Conservation (phyloP, 495 filamentous ascomycete genomes). For the Penicillium psychrofluorescens region DNA sequence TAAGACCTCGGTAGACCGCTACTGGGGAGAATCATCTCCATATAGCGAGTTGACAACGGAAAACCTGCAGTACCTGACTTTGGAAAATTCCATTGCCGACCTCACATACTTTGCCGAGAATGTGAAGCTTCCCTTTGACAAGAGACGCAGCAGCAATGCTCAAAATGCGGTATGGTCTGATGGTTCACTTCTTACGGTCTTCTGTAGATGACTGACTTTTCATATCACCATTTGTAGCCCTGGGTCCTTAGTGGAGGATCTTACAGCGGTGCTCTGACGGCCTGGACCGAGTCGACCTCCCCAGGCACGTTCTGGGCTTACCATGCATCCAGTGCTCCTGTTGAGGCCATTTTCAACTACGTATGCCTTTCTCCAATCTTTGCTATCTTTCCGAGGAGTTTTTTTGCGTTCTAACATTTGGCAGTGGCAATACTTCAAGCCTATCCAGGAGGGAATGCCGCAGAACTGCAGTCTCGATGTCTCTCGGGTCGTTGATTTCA, state of each 20-base stretch:
- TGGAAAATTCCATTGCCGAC: slow-evolving; percentile 56
- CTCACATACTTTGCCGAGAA: slow-evolving; percentile 56
- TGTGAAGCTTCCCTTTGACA: slow-evolving; percentile 51
- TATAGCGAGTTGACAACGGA: slow-evolving; percentile 45
- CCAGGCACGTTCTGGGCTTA: slow-evolving; percentile 65
- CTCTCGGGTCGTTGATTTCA: slow-evolving; percentile 44
- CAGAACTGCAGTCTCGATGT: slow-evolving; percentile 58
- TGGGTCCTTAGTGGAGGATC: slow-evolving; percentile 61
- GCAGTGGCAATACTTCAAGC: slow-evolving; percentile 57
- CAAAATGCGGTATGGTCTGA: slow-evolving; percentile 34
- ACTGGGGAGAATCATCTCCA: slow-evolving; percentile 57
- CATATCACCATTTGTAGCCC: slow-evolving; percentile 21
- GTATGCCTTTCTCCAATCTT: slow-evolving; percentile 7
- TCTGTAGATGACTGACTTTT: neutral
- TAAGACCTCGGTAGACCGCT: slow-evolving; percentile 35
- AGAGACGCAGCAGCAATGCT: slow-evolving; percentile 41
- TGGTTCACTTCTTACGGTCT: neutral
- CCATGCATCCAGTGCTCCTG: slow-evolving; percentile 54
- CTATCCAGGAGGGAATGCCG: slow-evolving; percentile 55
- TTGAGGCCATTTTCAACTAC: slow-evolving; percentile 56
- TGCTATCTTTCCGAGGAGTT: neutral
- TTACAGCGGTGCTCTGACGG: slow-evolving; percentile 57
- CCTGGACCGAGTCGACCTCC: slow-evolving; percentile 51
- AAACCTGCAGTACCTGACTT: slow-evolving; percentile 55
- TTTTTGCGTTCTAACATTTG: neutral